Base-by-base conservation (phyloP, 306 rosid genomes). In the Crataegus laevigata region DNA sequence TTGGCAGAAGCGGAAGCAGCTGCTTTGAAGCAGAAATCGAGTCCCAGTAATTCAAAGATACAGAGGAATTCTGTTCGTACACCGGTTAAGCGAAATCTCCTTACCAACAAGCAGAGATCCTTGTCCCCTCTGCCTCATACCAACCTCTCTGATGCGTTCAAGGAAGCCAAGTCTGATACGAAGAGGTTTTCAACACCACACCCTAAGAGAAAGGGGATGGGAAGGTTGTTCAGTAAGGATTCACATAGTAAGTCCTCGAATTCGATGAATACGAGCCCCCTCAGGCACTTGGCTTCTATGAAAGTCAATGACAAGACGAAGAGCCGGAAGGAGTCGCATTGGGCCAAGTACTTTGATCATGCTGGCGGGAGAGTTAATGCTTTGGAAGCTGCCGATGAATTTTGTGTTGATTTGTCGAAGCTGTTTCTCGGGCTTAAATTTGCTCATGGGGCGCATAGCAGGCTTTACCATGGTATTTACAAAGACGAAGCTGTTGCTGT, bases 381-480 rank as follows among this genome's bases (percentile, higher is more conserved):
- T 5, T 85, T 88, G 72, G 99, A 87, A 82, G 85, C 91, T 21
- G 87, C 84, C 0, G 98, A 92, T 47, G 98, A 89, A 52, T 92
- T 81, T 89, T 78, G 81, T 71, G 89, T 88, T 68, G 99, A 96
- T 76, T 82, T 92, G 83, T 90, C 98, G 3, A 77, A 90, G 83
- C 68, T 96, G 80, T 89, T 88, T 84, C 78, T 96, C 55, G 99
- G 98, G 38, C 83, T 82, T n/a, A 92, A 78, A 81, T 96, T 96
- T 75, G 99, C 99, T 72, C 99, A 96, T 79, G 99, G 99, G 8
- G 96, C 98, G 28, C 96, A 92, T 80, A 96, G 99, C 83, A 76
- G 97, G 59, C 96, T 96, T 34, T 96, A 96, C 81, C 98, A 87
- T 74, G 99, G 99, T 76, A 83, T 83, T 73, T 96, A 96, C 83